Percentiles rank a stretch among this genome's conserved stretches.
These are phyloP conservation scores for Grigorovia yakushimaensis DNA, from an alignment of 805 yeast species.

Conservation along the genomic window DNA sequence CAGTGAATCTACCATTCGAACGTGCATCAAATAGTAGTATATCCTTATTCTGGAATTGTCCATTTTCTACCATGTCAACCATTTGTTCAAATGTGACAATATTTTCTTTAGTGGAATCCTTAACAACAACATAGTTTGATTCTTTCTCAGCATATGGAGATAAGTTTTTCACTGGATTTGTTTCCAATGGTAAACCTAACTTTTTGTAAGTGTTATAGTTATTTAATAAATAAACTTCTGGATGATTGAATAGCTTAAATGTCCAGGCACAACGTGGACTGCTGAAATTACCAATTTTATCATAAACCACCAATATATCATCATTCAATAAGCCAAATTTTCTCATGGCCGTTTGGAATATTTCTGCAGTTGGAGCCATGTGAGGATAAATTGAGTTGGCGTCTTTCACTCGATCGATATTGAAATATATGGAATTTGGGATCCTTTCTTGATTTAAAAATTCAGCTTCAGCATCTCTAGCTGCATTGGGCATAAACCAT, in stretches of 20 bases:
- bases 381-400: slow-evolving; percentile 65
- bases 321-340: slow-evolving; percentile 44
- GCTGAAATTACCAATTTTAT: slow-evolving; percentile 73
- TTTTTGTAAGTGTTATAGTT: slow-evolving; percentile 48
- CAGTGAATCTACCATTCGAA: slow-evolving; percentile 62
- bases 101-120: slow-evolving; percentile 34
- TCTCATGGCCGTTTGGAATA: slow-evolving; percentile 45
- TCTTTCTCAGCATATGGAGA: slow-evolving; percentile 9
- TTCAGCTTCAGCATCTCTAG: slow-evolving; percentile 50
- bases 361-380: slow-evolving; percentile 63
- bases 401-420: slow-evolving; percentile 63
- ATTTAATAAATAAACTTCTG: slow-evolving; percentile 57
- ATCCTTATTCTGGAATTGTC: not conserved
- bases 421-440: slow-evolving; percentile 62
- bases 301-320: slow-evolving; percentile 73
- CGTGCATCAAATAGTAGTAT: slow-evolving; percentile 65
- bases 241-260: slow-evolving; percentile 68
- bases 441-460: slow-evolving; percentile 46
- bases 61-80: slow-evolving; percentile 38
- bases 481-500: slow-evolving; percentile 82
- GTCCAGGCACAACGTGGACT: slow-evolving; percentile 93
- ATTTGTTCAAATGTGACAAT: slow-evolving; percentile 63
- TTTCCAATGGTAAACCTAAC: slow-evolving; percentile 38
- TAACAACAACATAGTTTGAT: slow-evolving; percentile 29
- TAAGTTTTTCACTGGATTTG: slow-evolving; percentile 11